A percentile compares a stretch with the other conserved stretches of the same genome.
Evolutionary conservation across 2,329 filamentous ascomycete species (phyloP).

Genomic region (Exutisphaerella laricina): DNA sequence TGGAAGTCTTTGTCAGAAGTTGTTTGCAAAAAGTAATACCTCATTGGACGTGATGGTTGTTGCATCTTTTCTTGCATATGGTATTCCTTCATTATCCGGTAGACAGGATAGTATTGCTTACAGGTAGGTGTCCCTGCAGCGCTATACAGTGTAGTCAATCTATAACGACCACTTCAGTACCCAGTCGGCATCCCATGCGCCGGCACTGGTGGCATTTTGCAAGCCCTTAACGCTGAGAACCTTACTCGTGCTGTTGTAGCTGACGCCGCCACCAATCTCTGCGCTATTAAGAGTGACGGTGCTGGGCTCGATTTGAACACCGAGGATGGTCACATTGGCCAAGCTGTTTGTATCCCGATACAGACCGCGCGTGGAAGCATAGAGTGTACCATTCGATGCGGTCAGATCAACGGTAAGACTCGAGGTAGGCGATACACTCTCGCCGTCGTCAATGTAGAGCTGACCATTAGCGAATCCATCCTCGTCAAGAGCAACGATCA

Average conservation of each 20-base stretch:
- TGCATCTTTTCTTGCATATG: too few relatives aligned
- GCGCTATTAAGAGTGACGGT: conserved; percentile 54
- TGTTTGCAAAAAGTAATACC: too few relatives aligned
- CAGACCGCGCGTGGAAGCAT: conserved; percentile 45
- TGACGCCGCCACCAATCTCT: conserved; percentile 36
- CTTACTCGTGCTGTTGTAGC: conserved; percentile 45
- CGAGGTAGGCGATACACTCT: conserved; percentile 54
- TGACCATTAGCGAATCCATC: conserved; percentile 54
- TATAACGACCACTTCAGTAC: conserved; percentile 51
- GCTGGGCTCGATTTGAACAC: conserved; percentile 40
- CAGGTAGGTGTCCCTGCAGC: too few relatives aligned
- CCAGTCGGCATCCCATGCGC: conserved; percentile 56
- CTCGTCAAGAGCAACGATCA: conserved; percentile 57
- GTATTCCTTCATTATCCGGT: too few relatives aligned
- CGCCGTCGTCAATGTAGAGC: conserved; percentile 71
- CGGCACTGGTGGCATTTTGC: conserved; percentile 42
- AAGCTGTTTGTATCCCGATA: conserved; percentile 55
- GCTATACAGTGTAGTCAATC: too few relatives aligned
- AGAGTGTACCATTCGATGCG: conserved; percentile 43
- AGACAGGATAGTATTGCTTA: too few relatives aligned
- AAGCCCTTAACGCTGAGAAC: conserved; percentile 50
- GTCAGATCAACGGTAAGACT: conserved; percentile 49
- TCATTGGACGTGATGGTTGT: too few relatives aligned
- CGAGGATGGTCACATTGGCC: conserved; percentile 58
- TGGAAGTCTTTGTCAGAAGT: too few relatives aligned